Conservation (phyloP, 31 red algal species). For the Endocladia muricata region DNA sequence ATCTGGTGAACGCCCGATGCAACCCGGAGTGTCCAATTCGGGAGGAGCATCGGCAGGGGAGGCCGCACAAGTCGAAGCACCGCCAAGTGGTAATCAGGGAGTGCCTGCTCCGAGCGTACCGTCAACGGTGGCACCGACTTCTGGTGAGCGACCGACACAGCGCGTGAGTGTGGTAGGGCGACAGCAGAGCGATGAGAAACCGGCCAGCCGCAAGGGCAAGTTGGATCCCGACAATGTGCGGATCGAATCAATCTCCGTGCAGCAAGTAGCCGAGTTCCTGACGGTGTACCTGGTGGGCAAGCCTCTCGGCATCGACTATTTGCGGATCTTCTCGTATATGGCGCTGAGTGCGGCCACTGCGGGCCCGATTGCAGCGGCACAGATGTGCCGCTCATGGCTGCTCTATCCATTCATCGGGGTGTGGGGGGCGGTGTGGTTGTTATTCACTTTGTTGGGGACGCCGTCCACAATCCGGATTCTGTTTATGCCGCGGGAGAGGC, state of each 20-base stretch:
- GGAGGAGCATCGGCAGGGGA: no score
- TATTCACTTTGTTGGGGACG: conserved; percentile 33
- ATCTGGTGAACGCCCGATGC: no score
- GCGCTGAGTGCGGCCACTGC: conserved; percentile 9
- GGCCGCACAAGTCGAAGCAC: no score
- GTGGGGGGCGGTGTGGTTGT: conserved; percentile 24
- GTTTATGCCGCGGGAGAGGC: background rate
- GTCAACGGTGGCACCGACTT: no score
- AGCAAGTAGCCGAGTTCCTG: conserved; percentile 16
- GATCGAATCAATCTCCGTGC: background rate
- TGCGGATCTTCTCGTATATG: conserved; percentile 40
- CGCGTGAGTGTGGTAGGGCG: no score
- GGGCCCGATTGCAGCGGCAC: conserved; percentile 24
- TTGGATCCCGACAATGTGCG: background rate
- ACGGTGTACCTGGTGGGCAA: conserved; percentile 49
- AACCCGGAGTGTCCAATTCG: no score
- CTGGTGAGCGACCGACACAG: no score
- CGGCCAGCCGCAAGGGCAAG: no score
- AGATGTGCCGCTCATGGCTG: conserved; percentile 26
- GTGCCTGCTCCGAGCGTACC: no score
- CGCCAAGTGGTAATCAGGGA: no score
- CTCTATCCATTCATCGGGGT: conserved; percentile 45
- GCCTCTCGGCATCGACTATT: conserved; percentile 28
- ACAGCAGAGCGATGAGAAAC: no score
- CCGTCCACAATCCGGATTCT: conserved; percentile 34